phyloP scores from a whole-genome alignment of 2,329 filamentous ascomycete species.

The Alternaria gansuensis region DNA sequence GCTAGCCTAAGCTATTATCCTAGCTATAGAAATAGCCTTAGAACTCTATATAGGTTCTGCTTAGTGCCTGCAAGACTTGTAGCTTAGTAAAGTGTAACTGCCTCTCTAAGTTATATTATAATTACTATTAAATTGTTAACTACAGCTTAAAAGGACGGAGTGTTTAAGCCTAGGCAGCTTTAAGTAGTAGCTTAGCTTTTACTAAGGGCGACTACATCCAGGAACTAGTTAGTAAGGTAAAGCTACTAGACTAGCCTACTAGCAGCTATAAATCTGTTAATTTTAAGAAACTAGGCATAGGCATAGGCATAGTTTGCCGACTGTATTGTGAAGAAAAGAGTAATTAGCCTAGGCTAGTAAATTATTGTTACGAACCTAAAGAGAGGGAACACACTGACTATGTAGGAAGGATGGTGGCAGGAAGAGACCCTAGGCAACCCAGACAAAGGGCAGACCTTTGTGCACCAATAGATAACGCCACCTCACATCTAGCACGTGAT shows the following conservation, averaged over 20 bases:
- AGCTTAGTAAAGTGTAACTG: conserved; percentile 9
- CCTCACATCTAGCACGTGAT: no score
- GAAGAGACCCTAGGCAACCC: no score
- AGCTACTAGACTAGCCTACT: conserved; percentile 14
- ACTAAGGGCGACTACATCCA: conserved; percentile 9
- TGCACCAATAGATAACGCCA: no score
- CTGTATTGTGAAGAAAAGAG: conserved; percentile 9
- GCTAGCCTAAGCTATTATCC: conserved; percentile 9
- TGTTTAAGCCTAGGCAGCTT: conserved; percentile 3
- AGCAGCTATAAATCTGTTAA: conserved; percentile 3
- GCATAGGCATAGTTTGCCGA: neutral
- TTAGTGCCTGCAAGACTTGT: conserved; percentile 2
- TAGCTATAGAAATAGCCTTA: conserved; percentile 8
- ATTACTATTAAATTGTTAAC: conserved; percentile 4
- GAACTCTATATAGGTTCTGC: conserved; percentile 9
- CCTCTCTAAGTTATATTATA: neutral
- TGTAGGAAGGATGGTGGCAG: no score
- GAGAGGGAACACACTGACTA: no score
- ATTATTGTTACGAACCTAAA: no score
- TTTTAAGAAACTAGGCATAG: neutral
- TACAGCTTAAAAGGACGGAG: conserved; percentile 5
- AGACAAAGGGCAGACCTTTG: no score
- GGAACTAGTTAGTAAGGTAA: conserved; percentile 13
- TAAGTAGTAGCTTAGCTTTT: conserved; percentile 10
- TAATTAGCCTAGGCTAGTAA: conserved; percentile 3